Evolutionary conservation across 352 stramenopile species (phyloP).

Genomic region (Blastocystis sp.): DNA sequence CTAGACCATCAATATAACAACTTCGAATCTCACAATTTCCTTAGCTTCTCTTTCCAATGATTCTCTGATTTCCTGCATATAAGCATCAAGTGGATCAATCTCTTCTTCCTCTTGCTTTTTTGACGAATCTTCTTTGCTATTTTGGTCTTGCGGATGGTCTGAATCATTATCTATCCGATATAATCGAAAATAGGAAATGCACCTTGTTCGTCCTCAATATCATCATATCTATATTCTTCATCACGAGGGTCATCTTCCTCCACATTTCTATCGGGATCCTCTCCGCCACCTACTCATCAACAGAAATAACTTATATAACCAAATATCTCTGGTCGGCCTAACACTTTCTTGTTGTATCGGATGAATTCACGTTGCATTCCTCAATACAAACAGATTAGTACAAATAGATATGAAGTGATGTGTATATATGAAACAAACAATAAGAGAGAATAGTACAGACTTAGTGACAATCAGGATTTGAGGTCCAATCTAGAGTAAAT

Average conservation of each 20-base stretch:
- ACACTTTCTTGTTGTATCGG: conserved; percentile 8
- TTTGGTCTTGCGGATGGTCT: neutral
- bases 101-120: conserved; percentile 8
- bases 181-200: neutral
- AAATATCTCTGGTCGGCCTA: conserved; percentile 32
- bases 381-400: neutral
- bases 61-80: conserved; percentile 47
- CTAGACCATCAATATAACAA: neutral
- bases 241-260: conserved; percentile 6
- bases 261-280: neutral
- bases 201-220: neutral
- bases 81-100: conserved; percentile 44
- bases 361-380: conserved; percentile 41
- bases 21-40: neutral
- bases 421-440: conserved; percentile 35
- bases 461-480: conserved; percentile 50
- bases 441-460: neutral
- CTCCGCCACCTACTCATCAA: conserved; percentile 2
- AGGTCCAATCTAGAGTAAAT: conserved; percentile 49
- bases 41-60: neutral
- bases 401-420: neutral
- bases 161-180: neutral
- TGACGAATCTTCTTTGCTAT: neutral
- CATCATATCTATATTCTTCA: neutral
- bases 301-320: neutral